These are phyloP conservation scores for Brassica carinata DNA, from an alignment of 345 rosid genomes.

Conservation along the genomic window DNA sequence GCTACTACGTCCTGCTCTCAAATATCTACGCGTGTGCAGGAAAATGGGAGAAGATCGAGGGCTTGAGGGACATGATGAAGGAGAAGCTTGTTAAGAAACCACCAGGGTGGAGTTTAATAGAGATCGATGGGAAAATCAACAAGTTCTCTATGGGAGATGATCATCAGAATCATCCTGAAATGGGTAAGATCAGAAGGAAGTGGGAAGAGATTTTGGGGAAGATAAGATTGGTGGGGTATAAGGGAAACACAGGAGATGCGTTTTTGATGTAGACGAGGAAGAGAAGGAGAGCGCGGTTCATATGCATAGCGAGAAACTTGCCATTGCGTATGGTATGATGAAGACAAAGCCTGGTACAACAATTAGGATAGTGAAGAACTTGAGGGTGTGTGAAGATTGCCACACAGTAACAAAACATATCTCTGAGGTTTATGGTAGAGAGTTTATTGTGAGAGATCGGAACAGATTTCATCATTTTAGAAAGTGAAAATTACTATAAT, in stretches of 20 bases:
- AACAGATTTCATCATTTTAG: slow-evolving; percentile 79
- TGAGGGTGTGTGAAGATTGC: slow-evolving; percentile 74
- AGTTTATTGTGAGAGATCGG: slow-evolving; percentile 71
- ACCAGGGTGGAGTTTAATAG: slow-evolving; percentile 59
- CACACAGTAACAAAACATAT: slow-evolving; percentile 69
- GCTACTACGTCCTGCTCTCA: slow-evolving; percentile 73
- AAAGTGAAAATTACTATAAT: no score
- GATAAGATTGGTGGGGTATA: slow-evolving; percentile 57
- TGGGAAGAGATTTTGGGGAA: slow-evolving; percentile 68
- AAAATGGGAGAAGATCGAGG: slow-evolving; percentile 59
- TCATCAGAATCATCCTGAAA: slow-evolving; percentile 54
- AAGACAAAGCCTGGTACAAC: slow-evolving; percentile 40
- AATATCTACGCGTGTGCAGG: slow-evolving; percentile 67
- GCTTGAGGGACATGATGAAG: slow-evolving; percentile 61
- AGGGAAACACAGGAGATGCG: slow-evolving; percentile 55
- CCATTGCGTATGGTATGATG: slow-evolving; percentile 67
- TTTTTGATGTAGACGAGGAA: slow-evolving; percentile 72
- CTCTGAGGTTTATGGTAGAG: slow-evolving; percentile 59
- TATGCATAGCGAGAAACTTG: slow-evolving; percentile 79
- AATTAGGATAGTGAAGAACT: slow-evolving; percentile 72
- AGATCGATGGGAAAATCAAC: slow-evolving; percentile 60
- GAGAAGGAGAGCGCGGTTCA: slow-evolving; percentile 64
- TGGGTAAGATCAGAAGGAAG: slow-evolving; percentile 51
- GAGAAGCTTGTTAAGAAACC: slow-evolving; percentile 63
- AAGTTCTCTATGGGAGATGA: slow-evolving; percentile 60